A percentile compares a stretch with the other conserved stretches of the same genome.
Conservation (phyloP, 2,329 filamentous ascomycete species). For the Xylariaceae sp. region DNA sequence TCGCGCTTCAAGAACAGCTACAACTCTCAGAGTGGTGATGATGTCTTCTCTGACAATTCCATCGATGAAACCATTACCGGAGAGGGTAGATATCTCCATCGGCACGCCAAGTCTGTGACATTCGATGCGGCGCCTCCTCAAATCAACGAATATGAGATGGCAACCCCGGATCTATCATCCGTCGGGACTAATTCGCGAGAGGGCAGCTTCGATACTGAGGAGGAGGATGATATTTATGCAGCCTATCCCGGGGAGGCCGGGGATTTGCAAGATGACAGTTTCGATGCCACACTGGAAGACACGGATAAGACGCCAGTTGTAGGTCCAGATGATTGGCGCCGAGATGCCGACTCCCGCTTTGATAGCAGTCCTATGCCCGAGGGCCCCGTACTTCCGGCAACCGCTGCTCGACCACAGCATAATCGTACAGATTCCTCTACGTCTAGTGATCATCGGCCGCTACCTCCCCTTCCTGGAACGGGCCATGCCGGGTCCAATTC, state of each 20-base stretch:
- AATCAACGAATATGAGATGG: conserved; percentile 97
- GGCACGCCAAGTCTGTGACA: conserved; percentile 93
- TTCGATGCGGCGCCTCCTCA: conserved; percentile 92
- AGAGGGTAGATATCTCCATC: conserved; percentile 65
- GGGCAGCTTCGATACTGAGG: conserved; percentile 84
- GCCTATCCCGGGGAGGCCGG: conserved; percentile 52
- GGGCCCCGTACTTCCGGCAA: conserved; percentile 40
- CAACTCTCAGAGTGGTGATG: conserved; percentile 61
- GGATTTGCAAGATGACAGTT: conserved; percentile 75
- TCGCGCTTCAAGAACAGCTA: conserved; percentile 63
- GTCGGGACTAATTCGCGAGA: conserved; percentile 85
- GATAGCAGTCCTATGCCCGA: conserved; percentile 66
- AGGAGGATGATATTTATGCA: conserved; percentile 63
- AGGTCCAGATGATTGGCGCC: conserved; percentile 93
- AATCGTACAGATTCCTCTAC: conserved; percentile 67
- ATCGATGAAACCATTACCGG: conserved; percentile 56
- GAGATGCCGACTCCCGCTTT: conserved; percentile 69
- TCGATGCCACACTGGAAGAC: conserved; percentile 91
- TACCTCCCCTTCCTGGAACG: conserved; percentile 78
- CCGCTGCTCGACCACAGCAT: conserved; percentile 51
- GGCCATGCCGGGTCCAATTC: conserved; percentile 43
- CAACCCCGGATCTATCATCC: conserved; percentile 92
- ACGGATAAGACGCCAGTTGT: conserved; percentile 97
- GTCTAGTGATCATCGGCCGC: conserved; percentile 77
- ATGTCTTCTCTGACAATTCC: conserved; percentile 64